Conservation (phyloP, 805 yeast species). For the Candida maltosa region DNA sequence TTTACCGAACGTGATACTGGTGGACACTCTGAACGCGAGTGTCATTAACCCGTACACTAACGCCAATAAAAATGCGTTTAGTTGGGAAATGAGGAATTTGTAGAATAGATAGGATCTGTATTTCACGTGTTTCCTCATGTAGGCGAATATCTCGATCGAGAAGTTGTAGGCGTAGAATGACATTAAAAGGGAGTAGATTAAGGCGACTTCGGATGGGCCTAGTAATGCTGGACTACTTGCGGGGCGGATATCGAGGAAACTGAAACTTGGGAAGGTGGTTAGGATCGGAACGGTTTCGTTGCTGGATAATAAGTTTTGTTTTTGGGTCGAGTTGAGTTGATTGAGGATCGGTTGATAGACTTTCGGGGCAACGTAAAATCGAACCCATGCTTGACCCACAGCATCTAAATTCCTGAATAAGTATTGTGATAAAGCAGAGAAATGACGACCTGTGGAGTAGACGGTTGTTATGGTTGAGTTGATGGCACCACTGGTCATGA, state of each 20-base stretch:
- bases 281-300: conserved; percentile 16
- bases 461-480: conserved; percentile 15
- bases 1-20: conserved; percentile 21
- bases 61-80: conserved; percentile 24
- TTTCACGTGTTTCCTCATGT: conserved; percentile 17
- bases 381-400: conserved; percentile 19
- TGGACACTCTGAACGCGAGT: conserved; percentile 28
- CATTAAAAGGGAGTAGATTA: conserved; percentile 29
- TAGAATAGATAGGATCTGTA: conserved; percentile 23
- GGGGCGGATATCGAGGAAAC: conserved; percentile 19
- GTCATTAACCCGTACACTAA: conserved; percentile 28
- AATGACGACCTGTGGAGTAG: conserved; percentile 29
- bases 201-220: conserved; percentile 32
- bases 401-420: conserved; percentile 18
- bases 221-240: conserved; percentile 17
- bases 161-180: conserved; percentile 35
- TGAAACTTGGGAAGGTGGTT: conserved; percentile 19
- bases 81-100: conserved; percentile 26
- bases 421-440: conserved; percentile 28
- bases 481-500: conserved; percentile 12
- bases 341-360: conserved; percentile 16
- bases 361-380: conserved; percentile 14
- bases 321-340: conserved; percentile 13
- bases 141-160: conserved; percentile 20
- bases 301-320: conserved; percentile 6